Evolutionary conservation across 129 eudicot genomes (phyloP).

Genomic region (Tanacetum coccineum): DNA sequence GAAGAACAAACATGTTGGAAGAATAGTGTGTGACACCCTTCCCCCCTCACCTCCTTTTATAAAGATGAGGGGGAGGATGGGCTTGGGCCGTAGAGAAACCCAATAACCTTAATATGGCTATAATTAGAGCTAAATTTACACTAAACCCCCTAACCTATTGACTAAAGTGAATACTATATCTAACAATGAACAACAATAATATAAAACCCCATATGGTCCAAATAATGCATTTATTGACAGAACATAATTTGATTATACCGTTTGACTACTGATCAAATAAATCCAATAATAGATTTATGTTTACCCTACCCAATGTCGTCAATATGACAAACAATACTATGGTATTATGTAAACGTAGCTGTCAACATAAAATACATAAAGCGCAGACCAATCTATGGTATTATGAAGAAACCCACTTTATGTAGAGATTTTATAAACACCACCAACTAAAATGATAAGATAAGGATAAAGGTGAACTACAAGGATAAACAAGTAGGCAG

Average conservation of each 20-base stretch:
- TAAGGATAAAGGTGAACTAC: not conserved
- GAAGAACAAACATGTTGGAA: too few species aligned
- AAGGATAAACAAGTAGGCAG: not conserved
- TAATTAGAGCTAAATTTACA: too few species aligned
- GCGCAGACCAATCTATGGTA: not conserved
- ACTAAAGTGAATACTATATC: too few species aligned
- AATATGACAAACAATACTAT: slow-evolving; percentile 7
- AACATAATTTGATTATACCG: not conserved
- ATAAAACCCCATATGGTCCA: not conserved
- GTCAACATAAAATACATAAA: not conserved
- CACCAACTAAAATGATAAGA: slow-evolving; percentile 3
- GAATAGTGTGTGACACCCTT: too few species aligned
- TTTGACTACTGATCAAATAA: slow-evolving; percentile 9
- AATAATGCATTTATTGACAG: not conserved
- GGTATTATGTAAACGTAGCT: not conserved
- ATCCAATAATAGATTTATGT: not conserved
- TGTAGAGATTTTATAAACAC: not conserved
- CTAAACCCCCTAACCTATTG: too few species aligned
- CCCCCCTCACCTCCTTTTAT: too few species aligned
- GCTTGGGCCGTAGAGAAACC: too few species aligned
- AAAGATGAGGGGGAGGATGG: too few species aligned
- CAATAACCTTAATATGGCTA: too few species aligned
- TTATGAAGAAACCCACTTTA: not conserved
- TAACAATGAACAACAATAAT: not conserved
- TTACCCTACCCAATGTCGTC: not conserved